Evolutionary conservation across 31 red algal species (phyloP), one percentile per base, ranked within the genome.

Genomic region (Porphyra umbilicalis): DNA sequence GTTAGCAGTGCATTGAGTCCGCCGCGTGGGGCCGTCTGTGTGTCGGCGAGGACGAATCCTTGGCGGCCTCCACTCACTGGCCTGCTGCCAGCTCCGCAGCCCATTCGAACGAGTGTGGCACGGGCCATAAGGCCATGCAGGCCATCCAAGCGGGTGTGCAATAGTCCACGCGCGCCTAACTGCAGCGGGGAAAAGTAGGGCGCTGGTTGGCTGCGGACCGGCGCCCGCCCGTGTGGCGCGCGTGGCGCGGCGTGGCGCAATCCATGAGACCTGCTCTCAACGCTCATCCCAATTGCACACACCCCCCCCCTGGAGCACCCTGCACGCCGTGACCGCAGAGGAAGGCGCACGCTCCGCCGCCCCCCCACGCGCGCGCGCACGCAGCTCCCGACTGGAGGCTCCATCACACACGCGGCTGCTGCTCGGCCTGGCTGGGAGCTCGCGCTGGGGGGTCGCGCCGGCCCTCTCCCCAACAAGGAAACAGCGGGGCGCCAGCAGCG

Each of bases 261-360:
- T 71, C 57, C 57, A 71, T 71, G 57, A 29, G 57, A 71, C 25
- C 57, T 71, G n/a, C n/a, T n/a, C n/a, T n/a, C n/a, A n/a, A n/a
- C n/a, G n/a, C n/a, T n/a, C n/a, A n/a, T n/a, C 57, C 57, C 57
- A 71, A 71, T 71, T 71, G 57, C 57, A 71, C 57, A 71, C 57
- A 18, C 14, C 57, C 57, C 25, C 57, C 30, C 57, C n/a, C n/a
- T n/a, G n/a, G n/a, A n/a, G 57, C 57, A 71, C 57, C 57, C 57
- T 29, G 11, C 20, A n/a, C 25, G 57, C 30, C 57, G 14, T 4
- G 57, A 4, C 13, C 11, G 25, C 57, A 29, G 25, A 0, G n/a
- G n/a, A n/a, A n/a, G n/a, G n/a, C n/a, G n/a, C 57, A 4, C 25
- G 20, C 11, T 71, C 25, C 30, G 57, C 2, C 57, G 2, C 57